Base-by-base conservation (phyloP, 176 grass and related monocot species). In the Musa acuminata region DNA sequence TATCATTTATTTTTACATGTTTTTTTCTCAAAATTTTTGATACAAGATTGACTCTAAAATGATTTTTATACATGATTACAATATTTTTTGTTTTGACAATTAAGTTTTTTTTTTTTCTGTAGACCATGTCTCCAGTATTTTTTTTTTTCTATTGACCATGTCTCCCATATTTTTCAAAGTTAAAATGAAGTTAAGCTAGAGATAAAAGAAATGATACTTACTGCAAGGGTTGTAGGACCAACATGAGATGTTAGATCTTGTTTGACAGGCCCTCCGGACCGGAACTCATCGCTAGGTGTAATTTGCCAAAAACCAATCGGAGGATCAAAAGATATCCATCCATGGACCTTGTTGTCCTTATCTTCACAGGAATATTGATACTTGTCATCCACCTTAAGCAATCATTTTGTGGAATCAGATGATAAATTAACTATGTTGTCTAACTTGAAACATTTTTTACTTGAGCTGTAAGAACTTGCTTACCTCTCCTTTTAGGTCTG, bases 191-290 rank as follows among this genome's bases (percentile, higher is more conserved):
- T 4, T 5, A 35, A 35, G 4, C 3, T 3, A 35, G 0, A 5
- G 29, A 35, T 35, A 35, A n/a, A 19, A 49, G 16, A 25, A 2
- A 20, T 21, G 19, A 64, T 77, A 83, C 90, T 87, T 89, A 99
- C 90, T 58, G 95, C 90, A 12, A 99, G 82, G 51, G 85, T 94
- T 60, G 95, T 99, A 54, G 95, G 90, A 17, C 95, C 95, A 13
- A 94, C 90, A 91, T 99, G 95, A 78, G 95, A 99, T 43, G 95
- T 99, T 80, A 94, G 75, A 63, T 99, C 81, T 77, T 99, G 90
- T 80, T 94, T 99, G 49, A 89, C n/a, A 53, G 95, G 95, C 24
- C 95, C 95, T 78, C 95, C 95, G 0, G 90, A 91, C 23, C 88
- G 80, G 43, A 87, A 91, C 68, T 99, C 95, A 1, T 94, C 80